A percentile compares a stretch with the other conserved stretches of the same genome.
Conservation (phyloP, 116 monocot species). For the Thalassia testudinum region DNA sequence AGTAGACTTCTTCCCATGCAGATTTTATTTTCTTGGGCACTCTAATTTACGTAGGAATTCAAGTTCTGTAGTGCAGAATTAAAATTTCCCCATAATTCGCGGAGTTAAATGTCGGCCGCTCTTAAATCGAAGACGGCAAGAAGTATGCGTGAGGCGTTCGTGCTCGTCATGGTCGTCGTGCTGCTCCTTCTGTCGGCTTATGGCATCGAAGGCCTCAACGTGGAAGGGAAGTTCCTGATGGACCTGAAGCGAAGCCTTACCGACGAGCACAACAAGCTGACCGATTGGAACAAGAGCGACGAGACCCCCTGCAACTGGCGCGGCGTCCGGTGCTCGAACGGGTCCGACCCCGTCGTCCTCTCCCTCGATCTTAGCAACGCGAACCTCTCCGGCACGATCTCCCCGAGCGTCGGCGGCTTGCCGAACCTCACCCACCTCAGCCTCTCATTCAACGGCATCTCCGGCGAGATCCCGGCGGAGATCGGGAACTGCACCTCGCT, state of each 20-base stretch:
- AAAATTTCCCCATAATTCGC: too few species aligned
- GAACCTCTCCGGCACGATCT: slow-evolving; percentile 39
- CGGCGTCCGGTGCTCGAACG: slow-evolving; percentile 51
- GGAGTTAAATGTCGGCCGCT: too few species aligned
- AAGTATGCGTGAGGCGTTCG: too few species aligned
- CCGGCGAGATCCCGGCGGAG: slow-evolving; percentile 40
- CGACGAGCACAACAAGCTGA: slow-evolving; percentile 37
- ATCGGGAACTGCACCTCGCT: slow-evolving; percentile 57
- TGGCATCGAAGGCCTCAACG: slow-evolving; percentile 20
- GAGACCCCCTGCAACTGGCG: slow-evolving; percentile 65
- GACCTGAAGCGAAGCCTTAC: slow-evolving; percentile 35
- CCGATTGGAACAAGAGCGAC: slow-evolving; percentile 44
- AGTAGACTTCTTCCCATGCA: too few species aligned
- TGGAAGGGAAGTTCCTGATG: slow-evolving; percentile 56
- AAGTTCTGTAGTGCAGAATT: too few species aligned
- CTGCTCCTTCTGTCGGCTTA: background rate
- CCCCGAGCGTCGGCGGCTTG: slow-evolving; percentile 18
- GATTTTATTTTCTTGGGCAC: too few species aligned
- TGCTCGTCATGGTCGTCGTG: too few species aligned
- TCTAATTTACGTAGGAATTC: too few species aligned
- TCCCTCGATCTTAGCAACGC: slow-evolving; percentile 15
- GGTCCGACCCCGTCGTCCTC: slow-evolving; percentile 24
- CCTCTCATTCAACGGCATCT: slow-evolving; percentile 43
- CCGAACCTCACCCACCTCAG: slow-evolving; percentile 21
- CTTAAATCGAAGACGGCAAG: too few species aligned